Evolutionary conservation across 2,329 filamentous ascomycete species (phyloP).

Genomic region (Beauveria varroae): DNA sequence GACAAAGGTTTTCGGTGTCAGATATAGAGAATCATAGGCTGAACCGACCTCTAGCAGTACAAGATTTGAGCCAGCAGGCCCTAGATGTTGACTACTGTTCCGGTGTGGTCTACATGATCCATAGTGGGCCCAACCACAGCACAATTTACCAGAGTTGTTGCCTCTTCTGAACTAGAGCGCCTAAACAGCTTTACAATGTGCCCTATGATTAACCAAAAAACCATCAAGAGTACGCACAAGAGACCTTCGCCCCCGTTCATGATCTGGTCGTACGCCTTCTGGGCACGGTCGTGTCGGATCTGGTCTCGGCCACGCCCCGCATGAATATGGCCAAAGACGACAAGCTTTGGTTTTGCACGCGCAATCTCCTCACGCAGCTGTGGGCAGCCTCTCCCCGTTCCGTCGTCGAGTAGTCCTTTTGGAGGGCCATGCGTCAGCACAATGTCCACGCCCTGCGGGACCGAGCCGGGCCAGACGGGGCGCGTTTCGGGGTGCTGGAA

Average conservation of each 20-base stretch:
- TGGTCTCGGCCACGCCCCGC: slow-evolving; percentile 23
- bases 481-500: slow-evolving; percentile 30
- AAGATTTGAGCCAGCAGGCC: neutral
- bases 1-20: too few relatives aligned
- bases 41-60: too few relatives aligned
- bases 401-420: slow-evolving; percentile 26
- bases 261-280: slow-evolving; percentile 18
- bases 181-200: neutral
- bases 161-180: neutral
- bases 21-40: too few relatives aligned
- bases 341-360: slow-evolving; percentile 24
- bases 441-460: slow-evolving; percentile 25
- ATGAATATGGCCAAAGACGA: slow-evolving; percentile 33
- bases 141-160: slow-evolving; percentile 4
- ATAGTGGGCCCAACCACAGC: slow-evolving; percentile 1
- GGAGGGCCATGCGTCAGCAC: slow-evolving; percentile 32
- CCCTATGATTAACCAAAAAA: neutral
- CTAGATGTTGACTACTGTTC: neutral
- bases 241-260: neutral
- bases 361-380: slow-evolving; percentile 23
- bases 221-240: neutral
- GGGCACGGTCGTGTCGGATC: slow-evolving; percentile 19
- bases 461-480: slow-evolving; percentile 18
- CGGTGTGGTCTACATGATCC: neutral
- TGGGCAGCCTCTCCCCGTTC: slow-evolving; percentile 22